phyloP scores from a whole-genome alignment of 75 land plant genomes.

The Pinus tabuliformis region DNA sequence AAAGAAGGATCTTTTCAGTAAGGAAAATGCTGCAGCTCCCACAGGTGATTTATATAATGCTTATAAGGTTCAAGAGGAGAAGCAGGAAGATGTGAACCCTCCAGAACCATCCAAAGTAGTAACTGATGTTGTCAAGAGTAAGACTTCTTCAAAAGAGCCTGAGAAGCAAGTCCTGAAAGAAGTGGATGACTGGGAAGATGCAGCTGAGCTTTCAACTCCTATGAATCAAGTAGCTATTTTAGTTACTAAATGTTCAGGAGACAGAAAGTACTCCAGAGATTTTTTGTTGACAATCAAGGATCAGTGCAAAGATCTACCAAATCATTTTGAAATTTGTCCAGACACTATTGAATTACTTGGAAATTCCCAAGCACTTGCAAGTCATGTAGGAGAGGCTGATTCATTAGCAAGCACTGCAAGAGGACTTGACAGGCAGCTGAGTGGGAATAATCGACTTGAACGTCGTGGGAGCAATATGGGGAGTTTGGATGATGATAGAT shows the following conservation, averaged over 20 bases:
- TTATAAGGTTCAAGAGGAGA: slow-evolving; percentile 90
- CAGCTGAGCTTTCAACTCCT: slow-evolving; percentile 83
- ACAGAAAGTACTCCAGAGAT: slow-evolving; percentile 83
- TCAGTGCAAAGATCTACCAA: slow-evolving; percentile 60
- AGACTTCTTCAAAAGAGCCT: neutral
- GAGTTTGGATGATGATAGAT: slow-evolving; percentile 57
- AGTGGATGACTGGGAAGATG: slow-evolving; percentile 98
- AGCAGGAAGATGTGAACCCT: slow-evolving; percentile 28
- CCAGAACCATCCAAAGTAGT: slow-evolving; percentile 13
- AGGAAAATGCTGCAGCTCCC: slow-evolving; percentile 87
- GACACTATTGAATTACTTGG: slow-evolving; percentile 55
- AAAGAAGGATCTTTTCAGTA: slow-evolving; percentile 73
- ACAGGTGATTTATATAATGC: slow-evolving; percentile 91
- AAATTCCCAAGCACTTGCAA: slow-evolving; percentile 9
- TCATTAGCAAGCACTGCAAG: slow-evolving; percentile 56
- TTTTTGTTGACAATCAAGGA: slow-evolving; percentile 72
- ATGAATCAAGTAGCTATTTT: neutral
- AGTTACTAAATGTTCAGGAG: neutral
- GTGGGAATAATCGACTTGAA: slow-evolving; percentile 50
- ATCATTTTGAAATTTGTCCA: slow-evolving; percentile 49
- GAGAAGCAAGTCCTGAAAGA: slow-evolving; percentile 40
- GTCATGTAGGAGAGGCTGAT: slow-evolving; percentile 30
- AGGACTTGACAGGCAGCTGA: slow-evolving; percentile 29
- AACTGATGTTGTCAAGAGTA: slow-evolving; percentile 6
- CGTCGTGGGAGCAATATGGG: slow-evolving; percentile 36